A percentile compares a stretch with the other conserved stretches of the same genome.
Evolutionary conservation across 306 rosid genomes (phyloP).

Genomic region (Rubus parviflorus): DNA sequence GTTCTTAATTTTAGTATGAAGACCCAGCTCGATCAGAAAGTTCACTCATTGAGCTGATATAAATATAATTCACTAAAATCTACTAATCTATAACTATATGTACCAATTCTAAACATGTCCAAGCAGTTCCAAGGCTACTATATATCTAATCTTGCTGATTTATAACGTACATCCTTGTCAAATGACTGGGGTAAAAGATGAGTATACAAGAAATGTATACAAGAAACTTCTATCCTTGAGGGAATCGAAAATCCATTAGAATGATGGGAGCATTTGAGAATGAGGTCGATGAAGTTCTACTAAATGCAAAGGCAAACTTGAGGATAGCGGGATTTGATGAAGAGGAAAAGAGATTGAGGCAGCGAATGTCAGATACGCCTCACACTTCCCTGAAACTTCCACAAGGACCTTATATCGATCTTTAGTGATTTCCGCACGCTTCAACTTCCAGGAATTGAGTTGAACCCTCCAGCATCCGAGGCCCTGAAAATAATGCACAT

Average conservation of each 20-base stretch:
- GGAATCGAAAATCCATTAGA: conserved; percentile 69
- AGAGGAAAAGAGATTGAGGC: conserved; percentile 82
- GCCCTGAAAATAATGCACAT: conserved; percentile 92
- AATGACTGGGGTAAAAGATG: neutral
- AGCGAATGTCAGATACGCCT: conserved; percentile 58
- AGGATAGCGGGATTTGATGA: conserved; percentile 92
- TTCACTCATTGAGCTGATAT: neutral
- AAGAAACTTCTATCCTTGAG: no score
- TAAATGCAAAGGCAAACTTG: conserved; percentile 57
- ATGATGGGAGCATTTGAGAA: conserved; percentile 85
- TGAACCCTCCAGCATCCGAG: conserved; percentile 83
- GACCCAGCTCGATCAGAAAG: conserved; percentile 1
- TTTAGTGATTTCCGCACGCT: conserved; percentile 79
- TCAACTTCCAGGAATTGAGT: conserved; percentile 83
- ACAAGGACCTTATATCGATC: conserved; percentile 80
- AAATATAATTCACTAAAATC: neutral
- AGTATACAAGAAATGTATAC: no score
- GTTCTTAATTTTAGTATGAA: neutral
- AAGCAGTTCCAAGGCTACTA: neutral
- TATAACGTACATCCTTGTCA: neutral
- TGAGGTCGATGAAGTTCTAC: conserved; percentile 81
- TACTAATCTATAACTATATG: neutral
- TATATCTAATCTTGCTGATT: neutral
- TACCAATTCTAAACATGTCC: neutral
- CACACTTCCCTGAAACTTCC: conserved; percentile 60